Conservation (phyloP, 129 eudicot genomes). For the Heracleum sosnowskyi region DNA sequence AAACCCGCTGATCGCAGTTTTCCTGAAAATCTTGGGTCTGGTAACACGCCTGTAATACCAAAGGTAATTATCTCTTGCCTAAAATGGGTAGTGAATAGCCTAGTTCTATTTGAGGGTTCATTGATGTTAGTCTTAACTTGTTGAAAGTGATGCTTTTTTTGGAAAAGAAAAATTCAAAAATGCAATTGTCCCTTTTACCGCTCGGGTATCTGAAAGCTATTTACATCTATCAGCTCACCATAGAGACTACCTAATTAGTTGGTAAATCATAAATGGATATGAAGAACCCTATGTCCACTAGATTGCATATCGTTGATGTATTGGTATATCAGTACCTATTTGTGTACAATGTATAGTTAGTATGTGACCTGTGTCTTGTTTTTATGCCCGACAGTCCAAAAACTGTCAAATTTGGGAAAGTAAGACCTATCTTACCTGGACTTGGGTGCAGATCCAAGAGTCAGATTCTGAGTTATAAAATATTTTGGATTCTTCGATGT, state of each 20-base stretch:
- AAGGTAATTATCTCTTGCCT: constrained; percentile 48
- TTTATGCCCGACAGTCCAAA: not conserved
- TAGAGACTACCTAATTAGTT: not conserved
- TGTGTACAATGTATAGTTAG: not conserved
- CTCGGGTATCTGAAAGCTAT: not conserved
- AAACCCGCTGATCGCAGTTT: constrained; percentile 49
- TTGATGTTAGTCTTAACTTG: not conserved
- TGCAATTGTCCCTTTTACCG: not conserved
- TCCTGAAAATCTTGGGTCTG: constrained; percentile 89
- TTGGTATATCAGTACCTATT: not conserved
- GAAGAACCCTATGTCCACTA: not conserved
- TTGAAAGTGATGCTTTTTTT: not conserved
- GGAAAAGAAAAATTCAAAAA: not conserved
- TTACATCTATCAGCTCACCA: not conserved
- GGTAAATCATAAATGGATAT: not conserved
- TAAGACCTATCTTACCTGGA: not conserved
- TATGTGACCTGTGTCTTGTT: not conserved
- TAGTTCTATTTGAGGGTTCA: not conserved
- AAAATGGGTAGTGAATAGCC: not conserved
- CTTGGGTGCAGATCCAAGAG: too few relatives aligned
- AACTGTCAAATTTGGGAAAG: not conserved
- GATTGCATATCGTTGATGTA: not conserved
- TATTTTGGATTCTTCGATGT: too few relatives aligned
- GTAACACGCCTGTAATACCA: constrained; percentile 64
- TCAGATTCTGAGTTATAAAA: too few relatives aligned